Evolutionary conservation across 164 flowering plant species (phyloP).

Genomic region (Tetracentron sinense): DNA sequence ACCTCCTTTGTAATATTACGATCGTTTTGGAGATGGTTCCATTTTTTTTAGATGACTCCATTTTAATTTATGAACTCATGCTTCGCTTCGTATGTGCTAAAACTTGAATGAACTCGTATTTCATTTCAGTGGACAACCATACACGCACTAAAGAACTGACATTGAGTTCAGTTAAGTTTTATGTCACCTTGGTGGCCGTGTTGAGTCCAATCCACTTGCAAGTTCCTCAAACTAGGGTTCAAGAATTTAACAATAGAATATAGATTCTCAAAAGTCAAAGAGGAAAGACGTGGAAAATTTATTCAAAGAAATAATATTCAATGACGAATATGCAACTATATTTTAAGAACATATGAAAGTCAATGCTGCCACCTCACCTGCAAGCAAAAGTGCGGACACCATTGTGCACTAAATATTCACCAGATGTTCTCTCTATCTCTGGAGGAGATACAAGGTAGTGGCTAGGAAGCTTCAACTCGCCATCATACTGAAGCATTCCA

Average conservation of each 20-base stretch:
- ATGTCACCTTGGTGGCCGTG: too few species aligned
- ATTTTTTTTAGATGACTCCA: too few species aligned
- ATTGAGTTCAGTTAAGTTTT: too few species aligned
- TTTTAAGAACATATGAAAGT: background rate
- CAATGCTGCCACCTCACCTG: conserved; percentile 47
- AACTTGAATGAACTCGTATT: too few species aligned
- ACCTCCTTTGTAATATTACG: too few species aligned
- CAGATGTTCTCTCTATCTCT: conserved; percentile 95
- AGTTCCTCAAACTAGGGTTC: background rate
- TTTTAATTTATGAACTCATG: too few species aligned
- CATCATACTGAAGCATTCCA: conserved; percentile 99
- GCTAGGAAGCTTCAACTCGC: conserved; percentile 86
- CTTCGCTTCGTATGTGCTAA: too few species aligned
- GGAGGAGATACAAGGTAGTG: conserved; percentile 91
- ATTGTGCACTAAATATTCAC: conserved; percentile 86
- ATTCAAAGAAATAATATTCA: too few species aligned
- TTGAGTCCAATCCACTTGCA: background rate
- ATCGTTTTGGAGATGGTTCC: too few species aligned
- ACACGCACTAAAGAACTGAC: too few species aligned
- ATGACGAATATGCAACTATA: background rate
- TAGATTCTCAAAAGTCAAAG: background rate
- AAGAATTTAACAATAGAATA: too few species aligned
- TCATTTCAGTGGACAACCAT: too few species aligned
- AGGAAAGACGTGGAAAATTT: background rate
- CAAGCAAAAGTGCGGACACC: conserved; percentile 94